phyloP scores from a whole-genome alignment of 2,329 filamentous ascomycete genomes.

The Fusarium devonianum region DNA sequence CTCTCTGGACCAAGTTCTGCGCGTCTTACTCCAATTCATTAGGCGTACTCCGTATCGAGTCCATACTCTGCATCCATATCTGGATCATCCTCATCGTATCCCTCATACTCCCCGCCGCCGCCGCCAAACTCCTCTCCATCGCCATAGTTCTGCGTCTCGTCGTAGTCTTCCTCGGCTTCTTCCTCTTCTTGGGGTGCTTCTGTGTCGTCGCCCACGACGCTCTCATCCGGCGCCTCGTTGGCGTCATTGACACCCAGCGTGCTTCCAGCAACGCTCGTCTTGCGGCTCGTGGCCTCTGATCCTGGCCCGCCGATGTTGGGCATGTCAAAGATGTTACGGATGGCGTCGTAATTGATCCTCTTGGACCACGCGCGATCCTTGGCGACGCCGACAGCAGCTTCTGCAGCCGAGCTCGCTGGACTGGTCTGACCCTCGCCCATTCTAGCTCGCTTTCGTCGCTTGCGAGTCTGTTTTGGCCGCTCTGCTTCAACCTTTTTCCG shows the following conservation, averaged over 20 bases:
- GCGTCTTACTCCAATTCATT: not conserved
- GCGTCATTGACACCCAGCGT: conserved; percentile 47
- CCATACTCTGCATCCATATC: conserved; percentile 50
- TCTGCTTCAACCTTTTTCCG: conserved; percentile 70
- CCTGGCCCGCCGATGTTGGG: conserved; percentile 55
- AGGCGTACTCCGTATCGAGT: conserved; percentile 41
- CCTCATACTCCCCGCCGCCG: conserved; percentile 41
- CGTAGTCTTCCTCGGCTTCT: conserved; percentile 48
- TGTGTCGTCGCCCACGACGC: conserved; percentile 46
- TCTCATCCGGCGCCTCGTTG: conserved; percentile 47
- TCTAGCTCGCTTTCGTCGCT: conserved; percentile 61
- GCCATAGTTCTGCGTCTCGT: conserved; percentile 46
- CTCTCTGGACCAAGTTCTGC: too few species aligned
- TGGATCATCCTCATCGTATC: conserved; percentile 49
- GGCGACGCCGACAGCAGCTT: conserved; percentile 72
- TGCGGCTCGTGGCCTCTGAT: conserved; percentile 58
- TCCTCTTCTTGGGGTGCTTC: conserved; percentile 45
- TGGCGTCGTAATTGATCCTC: conserved; percentile 76
- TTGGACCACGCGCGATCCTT: conserved; percentile 74
- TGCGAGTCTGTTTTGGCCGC: conserved; percentile 64
- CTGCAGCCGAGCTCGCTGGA: conserved; percentile 71
- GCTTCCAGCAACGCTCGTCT: conserved; percentile 50
- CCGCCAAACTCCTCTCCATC: conserved; percentile 46
- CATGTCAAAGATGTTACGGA: conserved; percentile 64
- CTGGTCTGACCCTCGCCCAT: conserved; percentile 71